phyloP scores from a whole-genome alignment of 805 yeast species.

The Candida vaughaniae region DNA sequence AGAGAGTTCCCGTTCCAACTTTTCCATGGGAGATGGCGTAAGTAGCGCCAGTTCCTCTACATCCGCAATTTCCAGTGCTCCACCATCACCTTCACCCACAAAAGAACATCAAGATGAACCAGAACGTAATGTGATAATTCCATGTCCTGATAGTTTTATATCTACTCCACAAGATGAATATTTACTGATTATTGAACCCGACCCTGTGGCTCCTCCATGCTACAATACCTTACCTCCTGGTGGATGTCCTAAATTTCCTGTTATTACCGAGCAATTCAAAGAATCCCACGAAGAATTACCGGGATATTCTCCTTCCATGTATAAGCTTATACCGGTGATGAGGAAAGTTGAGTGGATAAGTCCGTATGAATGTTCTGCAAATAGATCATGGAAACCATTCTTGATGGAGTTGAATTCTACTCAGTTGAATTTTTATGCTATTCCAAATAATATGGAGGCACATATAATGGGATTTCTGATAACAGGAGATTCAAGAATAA shows the following conservation, averaged over 20 bases:
- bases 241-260: slow-evolving; percentile 42
- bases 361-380: slow-evolving; percentile 69
- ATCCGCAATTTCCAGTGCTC: slow-evolving; percentile 5
- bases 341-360: slow-evolving; percentile 75
- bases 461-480: slow-evolving; percentile 21
- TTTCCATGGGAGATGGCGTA: slow-evolving; percentile 4
- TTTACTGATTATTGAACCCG: slow-evolving; percentile 36
- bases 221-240: slow-evolving; percentile 42
- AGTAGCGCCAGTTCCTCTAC: slow-evolving; percentile 6
- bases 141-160: neutral
- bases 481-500: neutral
- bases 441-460: slow-evolving; percentile 33
- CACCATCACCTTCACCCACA: slow-evolving; percentile 4
- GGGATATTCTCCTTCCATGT: slow-evolving; percentile 61
- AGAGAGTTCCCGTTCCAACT: slow-evolving; percentile 3
- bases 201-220: slow-evolving; percentile 37
- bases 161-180: slow-evolving; percentile 18
- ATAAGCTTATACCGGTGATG: slow-evolving; percentile 53
- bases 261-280: slow-evolving; percentile 11
- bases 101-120: neutral
- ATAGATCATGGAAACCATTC: slow-evolving; percentile 68
- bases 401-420: slow-evolving; percentile 82
- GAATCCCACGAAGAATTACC: slow-evolving; percentile 53
- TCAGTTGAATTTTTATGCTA: slow-evolving; percentile 66
- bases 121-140: neutral